Base-by-base conservation (phyloP, 225 moss, liverwort and hornwort genomes). In the Asterella californica region DNA sequence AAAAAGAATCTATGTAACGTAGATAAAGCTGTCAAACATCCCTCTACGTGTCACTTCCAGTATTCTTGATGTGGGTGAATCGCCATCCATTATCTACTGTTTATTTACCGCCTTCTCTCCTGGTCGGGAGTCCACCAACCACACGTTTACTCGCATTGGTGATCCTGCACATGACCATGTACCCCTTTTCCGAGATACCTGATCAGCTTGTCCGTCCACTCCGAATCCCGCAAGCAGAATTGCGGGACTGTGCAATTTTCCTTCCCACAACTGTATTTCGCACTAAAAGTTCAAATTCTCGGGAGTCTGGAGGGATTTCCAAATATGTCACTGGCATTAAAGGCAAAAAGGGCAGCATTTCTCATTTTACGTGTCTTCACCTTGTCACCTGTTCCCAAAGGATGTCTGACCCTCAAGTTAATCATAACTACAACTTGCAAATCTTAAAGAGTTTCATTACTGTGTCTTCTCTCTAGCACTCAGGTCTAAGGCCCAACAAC, bases 31-130 rank as follows among this genome's bases (percentile, higher is more conserved):
- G 64, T 64, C 64, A 57, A 57, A 57, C 57, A 57, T 57, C 64
- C 64, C 64, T 32, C 8, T 64, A 64, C 64, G 64, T 64, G 64
- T 64, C 64, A 29, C 0, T 64, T 64, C 64, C 30, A 24, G 27
- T 27, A 64, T 64, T n/a, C 64, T 64, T 29, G 64, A 64, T 64
- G 64, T 29, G 27, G 27, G 27, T 32, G 64, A 64, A 25, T 64
- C 30, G 29, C 30, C 27, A 64, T 64, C 64, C 64, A 64, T 64
- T 9, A 64, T 9, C 64, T 64, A 64, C 64, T 32, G 29, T 64
- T 64, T 64, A 24, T 64, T 64, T 64, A 64, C 64, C 64, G 64
- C 64, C 64, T 64, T 64, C 64, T 64, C 64, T 64, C 64, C 64
- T 64, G 64, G 64, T 64, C 64, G 64, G 64, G 14, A 64, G 64